Conservation (phyloP, 176 grass and related monocot species). For the Carex cristatella region DNA sequence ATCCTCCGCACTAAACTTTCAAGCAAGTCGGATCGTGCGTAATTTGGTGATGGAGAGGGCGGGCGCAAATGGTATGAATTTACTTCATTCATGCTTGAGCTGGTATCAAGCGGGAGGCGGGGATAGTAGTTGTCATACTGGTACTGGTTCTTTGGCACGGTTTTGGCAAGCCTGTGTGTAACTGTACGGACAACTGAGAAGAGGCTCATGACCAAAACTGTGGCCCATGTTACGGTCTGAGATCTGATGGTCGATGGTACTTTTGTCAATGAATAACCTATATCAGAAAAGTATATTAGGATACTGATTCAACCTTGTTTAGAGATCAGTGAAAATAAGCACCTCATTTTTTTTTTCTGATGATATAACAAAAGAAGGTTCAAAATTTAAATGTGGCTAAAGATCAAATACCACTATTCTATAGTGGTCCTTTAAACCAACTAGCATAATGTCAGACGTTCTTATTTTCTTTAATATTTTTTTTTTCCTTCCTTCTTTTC, state of each 20-base stretch:
- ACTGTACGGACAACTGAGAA: constrained; percentile 46
- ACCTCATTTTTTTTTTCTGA: not conserved
- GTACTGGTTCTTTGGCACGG: constrained; percentile 28
- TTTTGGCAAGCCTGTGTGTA: constrained; percentile 42
- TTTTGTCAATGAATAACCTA: constrained; percentile 20
- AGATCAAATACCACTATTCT: not conserved
- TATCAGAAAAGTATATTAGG: constrained; percentile 8
- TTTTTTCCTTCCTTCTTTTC: not conserved
- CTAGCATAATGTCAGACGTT: not conserved
- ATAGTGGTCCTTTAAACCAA: not conserved
- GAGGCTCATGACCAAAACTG: constrained; percentile 49
- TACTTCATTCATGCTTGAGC: not conserved
- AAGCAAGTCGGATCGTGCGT: constrained; percentile 25
- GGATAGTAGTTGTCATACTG: constrained; percentile 22
- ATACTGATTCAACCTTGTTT: not conserved
- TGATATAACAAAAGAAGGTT: not conserved
- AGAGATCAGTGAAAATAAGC: not conserved
- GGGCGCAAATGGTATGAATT: constrained; percentile 49
- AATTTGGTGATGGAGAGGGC: constrained; percentile 78
- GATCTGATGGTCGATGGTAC: constrained; percentile 14
- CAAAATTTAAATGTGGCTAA: not conserved
- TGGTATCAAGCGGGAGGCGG: constrained; percentile 24
- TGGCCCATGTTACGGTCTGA: constrained; percentile 39
- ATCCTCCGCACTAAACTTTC: constrained; percentile 38
- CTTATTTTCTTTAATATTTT: not conserved